phyloP scores from a whole-genome alignment of 2,329 filamentous ascomycete genomes.

The Aspergillus carbonarius region DNA sequence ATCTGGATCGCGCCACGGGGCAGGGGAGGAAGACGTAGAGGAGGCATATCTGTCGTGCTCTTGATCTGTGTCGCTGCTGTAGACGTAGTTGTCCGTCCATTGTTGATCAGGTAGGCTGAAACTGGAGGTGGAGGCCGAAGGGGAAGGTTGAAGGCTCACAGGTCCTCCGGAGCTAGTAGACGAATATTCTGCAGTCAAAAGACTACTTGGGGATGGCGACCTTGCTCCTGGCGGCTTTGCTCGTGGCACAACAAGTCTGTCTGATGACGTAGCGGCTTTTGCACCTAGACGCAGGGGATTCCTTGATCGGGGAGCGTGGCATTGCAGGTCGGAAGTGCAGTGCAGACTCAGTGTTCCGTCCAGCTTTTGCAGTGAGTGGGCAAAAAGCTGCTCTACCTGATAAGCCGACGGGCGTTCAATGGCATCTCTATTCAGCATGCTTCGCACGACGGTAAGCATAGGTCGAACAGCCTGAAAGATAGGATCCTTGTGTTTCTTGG shows the following conservation, averaged over 20 bases:
- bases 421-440: slow-evolving; percentile 39
- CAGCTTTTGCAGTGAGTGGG: slow-evolving; percentile 11
- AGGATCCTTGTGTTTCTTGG: slow-evolving; percentile 42
- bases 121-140: slow-evolving; percentile 7
- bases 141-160: slow-evolving; percentile 9
- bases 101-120: slow-evolving; percentile 12
- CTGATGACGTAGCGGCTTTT: background rate
- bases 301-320: slow-evolving; percentile 5
- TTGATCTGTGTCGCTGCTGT: slow-evolving; percentile 18
- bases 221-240: slow-evolving; percentile 1
- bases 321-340: slow-evolving; percentile 17
- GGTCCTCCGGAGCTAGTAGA: slow-evolving; percentile 6
- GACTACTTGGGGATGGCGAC: background rate
- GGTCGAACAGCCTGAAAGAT: slow-evolving; percentile 39
- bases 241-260: slow-evolving; percentile 11
- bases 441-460: slow-evolving; percentile 38
- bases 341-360: slow-evolving; percentile 11
- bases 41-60: slow-evolving; percentile 10
- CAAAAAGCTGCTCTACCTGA: slow-evolving; percentile 28
- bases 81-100: slow-evolving; percentile 5
- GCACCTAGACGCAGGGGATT: background rate
- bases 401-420: slow-evolving; percentile 32
- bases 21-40: slow-evolving; percentile 3
- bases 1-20: slow-evolving; percentile 14
- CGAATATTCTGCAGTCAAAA: background rate